These are phyloP conservation scores for Neurospora crassa DNA, from an alignment of 2,329 filamentous ascomycete genomes.

Conservation along the genomic window DNA sequence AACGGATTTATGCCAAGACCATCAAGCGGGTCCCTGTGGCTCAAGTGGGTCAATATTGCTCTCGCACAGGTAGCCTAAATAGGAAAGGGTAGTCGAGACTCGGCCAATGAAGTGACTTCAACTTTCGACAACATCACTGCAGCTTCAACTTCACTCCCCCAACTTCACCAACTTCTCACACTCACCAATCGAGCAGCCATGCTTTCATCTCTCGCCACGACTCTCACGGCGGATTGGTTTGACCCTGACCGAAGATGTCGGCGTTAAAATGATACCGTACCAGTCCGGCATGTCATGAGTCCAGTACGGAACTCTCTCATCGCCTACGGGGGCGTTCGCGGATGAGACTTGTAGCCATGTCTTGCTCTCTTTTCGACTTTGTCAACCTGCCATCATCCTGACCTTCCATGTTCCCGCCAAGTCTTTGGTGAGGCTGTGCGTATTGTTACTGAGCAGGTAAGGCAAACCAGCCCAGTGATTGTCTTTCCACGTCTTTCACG, in stretches of 20 bases:
- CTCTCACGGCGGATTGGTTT: background rate
- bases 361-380: background rate
- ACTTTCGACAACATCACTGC: background rate
- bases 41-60: conserved; percentile 5
- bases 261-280: background rate
- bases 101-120: background rate
- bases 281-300: background rate
- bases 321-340: background rate
- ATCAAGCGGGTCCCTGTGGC: conserved; percentile 2
- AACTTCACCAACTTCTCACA: background rate
- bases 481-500: background rate
- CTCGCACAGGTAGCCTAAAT: conserved; percentile 19
- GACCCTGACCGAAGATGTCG: background rate
- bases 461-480: background rate
- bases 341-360: background rate
- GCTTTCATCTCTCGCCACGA: background rate
- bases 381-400: background rate
- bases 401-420: background rate
- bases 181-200: background rate
- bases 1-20: conserved; percentile 6
- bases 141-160: background rate
- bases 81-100: conserved; percentile 8
- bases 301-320: background rate
- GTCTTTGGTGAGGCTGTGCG: background rate
- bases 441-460: background rate